Evolutionary conservation across 352 stramenopile species (phyloP), one percentile per base, ranked within the genome.

Genomic region (Saprolegnia parasitica): DNA sequence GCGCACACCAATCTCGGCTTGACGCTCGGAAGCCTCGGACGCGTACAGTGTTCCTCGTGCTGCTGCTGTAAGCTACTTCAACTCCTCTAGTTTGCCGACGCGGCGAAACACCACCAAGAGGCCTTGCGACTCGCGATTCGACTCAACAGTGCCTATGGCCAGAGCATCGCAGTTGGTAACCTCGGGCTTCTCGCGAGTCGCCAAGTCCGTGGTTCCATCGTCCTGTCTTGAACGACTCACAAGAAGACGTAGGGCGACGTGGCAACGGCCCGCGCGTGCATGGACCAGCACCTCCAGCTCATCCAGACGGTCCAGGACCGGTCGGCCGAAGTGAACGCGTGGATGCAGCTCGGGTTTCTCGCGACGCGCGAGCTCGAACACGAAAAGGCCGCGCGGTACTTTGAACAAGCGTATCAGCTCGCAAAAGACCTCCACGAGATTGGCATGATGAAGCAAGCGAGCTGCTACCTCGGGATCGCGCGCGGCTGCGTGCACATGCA

Each of bases 211-310:
- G 42, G 18, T n/a, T 49, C 1, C 18, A 46, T 46, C 39, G 15
- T 46, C 42, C 18, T 8, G 1, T 42, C 11, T 11, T 24, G 4
- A n/a, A 20, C 24, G 6, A 8, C 11, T 40, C 10, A 29, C 26
- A 1, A 24, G 32, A 15, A 13, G 56, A 55, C 40, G 1, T 68
- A 70, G 63, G 84, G 83, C 37, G 89, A 96, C 60, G 37, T 86
- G 18, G 76, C 88, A 11, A 96, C 87, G 5, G 87, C 88, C 0
- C 71, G 78, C 10, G 85, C 88, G 8, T 97, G 88, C 66, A 86
- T 97, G 74, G 89, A 97, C 63, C 89, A 96, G 76, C 87, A 96
- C 70, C 66, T 97, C 11, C 88, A 97, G 73, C 81, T 96, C 13
- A 87, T 94, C 23, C 87, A 96, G 74, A 88, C 83, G 32, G 81